phyloP scores from a whole-genome alignment of 2,329 filamentous ascomycete genomes.

The Biscogniauxia mediterranea region DNA sequence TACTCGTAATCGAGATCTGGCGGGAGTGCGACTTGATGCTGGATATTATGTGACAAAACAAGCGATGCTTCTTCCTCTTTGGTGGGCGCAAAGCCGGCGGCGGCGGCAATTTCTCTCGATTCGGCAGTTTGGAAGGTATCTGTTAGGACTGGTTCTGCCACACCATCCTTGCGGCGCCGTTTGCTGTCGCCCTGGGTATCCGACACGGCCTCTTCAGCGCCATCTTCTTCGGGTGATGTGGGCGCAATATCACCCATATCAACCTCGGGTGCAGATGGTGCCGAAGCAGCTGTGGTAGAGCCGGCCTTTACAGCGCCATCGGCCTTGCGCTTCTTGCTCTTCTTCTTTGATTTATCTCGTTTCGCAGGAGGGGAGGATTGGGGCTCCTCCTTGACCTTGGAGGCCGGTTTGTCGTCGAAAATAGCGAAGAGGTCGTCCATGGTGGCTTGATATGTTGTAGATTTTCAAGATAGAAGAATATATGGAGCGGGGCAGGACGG shows the following conservation, averaged over 20 bases:
- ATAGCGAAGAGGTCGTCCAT: conserved; percentile 84
- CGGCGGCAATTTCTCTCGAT: conserved; percentile 82
- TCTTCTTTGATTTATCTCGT: conserved; percentile 44
- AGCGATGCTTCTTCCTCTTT: conserved; percentile 63
- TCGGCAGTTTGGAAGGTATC: conserved; percentile 95
- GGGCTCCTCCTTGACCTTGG: conserved; percentile 42
- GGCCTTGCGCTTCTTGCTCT: conserved; percentile 80
- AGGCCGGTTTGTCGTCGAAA: conserved; percentile 64
- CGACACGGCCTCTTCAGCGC: conserved; percentile 34
- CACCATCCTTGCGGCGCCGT: conserved; percentile 62
- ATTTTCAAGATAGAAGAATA: background rate
- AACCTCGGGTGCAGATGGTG: conserved; percentile 35
- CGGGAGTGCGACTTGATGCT: conserved; percentile 93
- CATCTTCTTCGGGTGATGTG: conserved; percentile 37
- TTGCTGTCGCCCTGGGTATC: conserved; percentile 56
- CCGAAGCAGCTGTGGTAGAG: conserved; percentile 23
- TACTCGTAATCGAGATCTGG: conserved; percentile 94
- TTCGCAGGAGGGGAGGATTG: conserved; percentile 33
- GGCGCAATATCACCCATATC: conserved; percentile 34
- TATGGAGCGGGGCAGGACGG: background rate
- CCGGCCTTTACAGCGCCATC: conserved; percentile 71
- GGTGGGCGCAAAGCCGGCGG: conserved; percentile 64
- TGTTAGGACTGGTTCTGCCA: conserved; percentile 78
- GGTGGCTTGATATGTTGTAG: conserved; percentile 9
- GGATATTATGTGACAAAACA: conserved; percentile 92